A percentile compares a stretch with the other conserved stretches of the same genome.
Conservation (phyloP, 1,284 basidiomycete species). For the Cryptococcus sp. region DNA sequence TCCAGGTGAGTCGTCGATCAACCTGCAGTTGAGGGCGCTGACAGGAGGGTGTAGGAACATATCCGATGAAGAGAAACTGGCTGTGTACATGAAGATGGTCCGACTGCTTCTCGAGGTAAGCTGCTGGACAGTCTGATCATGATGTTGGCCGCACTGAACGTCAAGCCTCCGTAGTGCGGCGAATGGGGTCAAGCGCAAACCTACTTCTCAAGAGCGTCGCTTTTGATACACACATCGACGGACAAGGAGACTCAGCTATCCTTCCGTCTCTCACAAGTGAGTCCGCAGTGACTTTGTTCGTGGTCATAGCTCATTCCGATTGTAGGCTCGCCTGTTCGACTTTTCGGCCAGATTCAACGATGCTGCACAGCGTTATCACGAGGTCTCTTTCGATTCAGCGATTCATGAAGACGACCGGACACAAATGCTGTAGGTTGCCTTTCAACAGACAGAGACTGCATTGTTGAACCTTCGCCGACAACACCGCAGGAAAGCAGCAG, state of each 20-base stretch:
- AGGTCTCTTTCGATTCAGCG: conserved; percentile 81
- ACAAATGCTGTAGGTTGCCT: conserved; percentile 72
- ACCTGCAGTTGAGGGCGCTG: too few relatives aligned
- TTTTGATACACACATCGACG: conserved; percentile 74
- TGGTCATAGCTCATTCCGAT: background rate
- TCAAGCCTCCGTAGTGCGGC: conserved; percentile 34
- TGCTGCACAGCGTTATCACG: conserved; percentile 92
- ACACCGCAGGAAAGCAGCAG: conserved; percentile 71
- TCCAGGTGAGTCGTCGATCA: conserved; percentile 62
- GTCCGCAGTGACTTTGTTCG: background rate
- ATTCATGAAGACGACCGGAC: conserved; percentile 88
- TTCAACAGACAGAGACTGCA: background rate
- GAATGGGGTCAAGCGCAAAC: conserved; percentile 81
- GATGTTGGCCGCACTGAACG: conserved; percentile 9
- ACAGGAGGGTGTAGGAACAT: conserved; percentile 58
- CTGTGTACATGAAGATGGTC: conserved; percentile 89
- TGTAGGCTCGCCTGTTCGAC: conserved; percentile 83
- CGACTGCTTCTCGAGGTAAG: conserved; percentile 87
- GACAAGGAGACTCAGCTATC: conserved; percentile 75
- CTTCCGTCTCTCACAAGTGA: conserved; percentile 76
- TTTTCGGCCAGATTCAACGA: conserved; percentile 89
- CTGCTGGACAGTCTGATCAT: background rate
- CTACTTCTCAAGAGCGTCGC: conserved; percentile 93
- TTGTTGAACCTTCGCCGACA: background rate
- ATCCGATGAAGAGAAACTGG: conserved; percentile 82